phyloP scores from a whole-genome alignment of 129 eudicot genomes.

The Ambrosia trifida region DNA sequence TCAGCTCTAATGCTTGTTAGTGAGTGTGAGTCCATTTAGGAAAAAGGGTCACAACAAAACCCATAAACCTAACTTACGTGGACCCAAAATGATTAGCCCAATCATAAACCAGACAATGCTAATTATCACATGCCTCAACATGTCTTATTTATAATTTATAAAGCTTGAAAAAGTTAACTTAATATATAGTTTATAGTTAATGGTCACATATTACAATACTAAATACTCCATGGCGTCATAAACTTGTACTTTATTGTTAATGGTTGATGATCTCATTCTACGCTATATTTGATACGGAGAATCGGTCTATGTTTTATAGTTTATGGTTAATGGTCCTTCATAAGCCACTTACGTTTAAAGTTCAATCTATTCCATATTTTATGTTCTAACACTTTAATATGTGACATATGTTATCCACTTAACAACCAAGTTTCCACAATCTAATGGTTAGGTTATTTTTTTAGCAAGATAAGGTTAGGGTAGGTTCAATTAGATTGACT shows the following conservation, averaged over 20 bases:
- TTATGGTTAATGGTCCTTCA: constrained; percentile 14
- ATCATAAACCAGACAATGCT: not conserved
- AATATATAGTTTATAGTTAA: not conserved
- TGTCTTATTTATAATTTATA: not conserved
- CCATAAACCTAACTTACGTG: not conserved
- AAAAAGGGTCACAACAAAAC: not conserved
- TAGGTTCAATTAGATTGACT: too few species aligned
- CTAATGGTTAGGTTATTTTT: not conserved
- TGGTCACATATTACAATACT: not conserved
- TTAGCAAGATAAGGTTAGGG: too few species aligned
- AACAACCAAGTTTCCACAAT: constrained; percentile 5
- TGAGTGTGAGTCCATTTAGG: too few species aligned
- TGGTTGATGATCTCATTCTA: constrained; percentile 7
- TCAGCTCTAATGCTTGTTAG: too few species aligned
- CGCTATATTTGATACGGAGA: constrained; percentile 6
- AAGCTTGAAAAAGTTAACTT: not conserved
- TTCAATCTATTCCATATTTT: not conserved
- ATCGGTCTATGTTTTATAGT: not conserved
- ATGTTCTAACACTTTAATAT: not conserved
- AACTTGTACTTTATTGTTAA: not conserved
- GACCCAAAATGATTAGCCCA: not conserved
- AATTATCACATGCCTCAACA: not conserved
- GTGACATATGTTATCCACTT: not conserved
- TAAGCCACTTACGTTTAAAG: not conserved
- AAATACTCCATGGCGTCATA: not conserved